Percentiles rank a stretch among this genome's conserved stretches.
These are phyloP conservation scores for Cymbomonas tetramitiformis DNA, from an alignment of 139 green algal genomes.

Conservation along the genomic window DNA sequence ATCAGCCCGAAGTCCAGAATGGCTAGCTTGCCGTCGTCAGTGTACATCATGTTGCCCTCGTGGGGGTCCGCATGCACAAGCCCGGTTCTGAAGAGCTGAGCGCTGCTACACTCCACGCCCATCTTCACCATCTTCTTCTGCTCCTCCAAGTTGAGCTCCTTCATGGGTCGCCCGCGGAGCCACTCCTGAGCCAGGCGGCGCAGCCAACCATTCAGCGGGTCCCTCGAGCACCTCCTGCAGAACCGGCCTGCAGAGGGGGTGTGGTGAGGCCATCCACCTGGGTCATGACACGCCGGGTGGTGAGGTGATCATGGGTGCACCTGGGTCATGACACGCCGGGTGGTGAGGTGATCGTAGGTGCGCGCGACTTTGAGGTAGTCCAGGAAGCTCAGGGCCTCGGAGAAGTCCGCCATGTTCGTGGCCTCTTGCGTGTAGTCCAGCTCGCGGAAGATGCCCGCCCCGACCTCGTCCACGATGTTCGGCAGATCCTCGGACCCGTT, in stretches of 20 bases:
- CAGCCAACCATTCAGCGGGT: too few relatives aligned
- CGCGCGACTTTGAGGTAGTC: slow-evolving; percentile 12
- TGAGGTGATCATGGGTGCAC: too few relatives aligned
- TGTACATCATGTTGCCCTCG: slow-evolving; percentile 26
- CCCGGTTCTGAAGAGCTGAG: slow-evolving; percentile 19
- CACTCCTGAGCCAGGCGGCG: too few relatives aligned
- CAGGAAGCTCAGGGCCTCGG: slow-evolving; percentile 11
- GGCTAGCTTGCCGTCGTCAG: slow-evolving; percentile 14
- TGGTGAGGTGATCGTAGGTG: background rate
- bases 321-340: slow-evolving; percentile 14
- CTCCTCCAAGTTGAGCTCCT: slow-evolving; percentile 8
- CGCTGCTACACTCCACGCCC: slow-evolving; percentile 15
- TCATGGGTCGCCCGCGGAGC: slow-evolving; percentile 17
- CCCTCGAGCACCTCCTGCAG: too few relatives aligned
- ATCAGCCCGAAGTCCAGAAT: slow-evolving; percentile 24
- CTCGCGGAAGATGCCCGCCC: slow-evolving; percentile 21
- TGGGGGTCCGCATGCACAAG: slow-evolving; percentile 24
- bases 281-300: slow-evolving; percentile 18
- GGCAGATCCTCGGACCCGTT: slow-evolving; percentile 15
- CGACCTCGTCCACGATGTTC: slow-evolving; percentile 26
- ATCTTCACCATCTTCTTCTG: slow-evolving; percentile 18
- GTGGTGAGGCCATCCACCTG: too few relatives aligned
- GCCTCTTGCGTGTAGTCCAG: slow-evolving; percentile 26
- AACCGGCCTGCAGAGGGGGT: too few relatives aligned
- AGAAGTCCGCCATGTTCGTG: slow-evolving; percentile 18